phyloP scores from a whole-genome alignment of 2,329 filamentous ascomycete genomes.

The Rutstroemia sp. region DNA sequence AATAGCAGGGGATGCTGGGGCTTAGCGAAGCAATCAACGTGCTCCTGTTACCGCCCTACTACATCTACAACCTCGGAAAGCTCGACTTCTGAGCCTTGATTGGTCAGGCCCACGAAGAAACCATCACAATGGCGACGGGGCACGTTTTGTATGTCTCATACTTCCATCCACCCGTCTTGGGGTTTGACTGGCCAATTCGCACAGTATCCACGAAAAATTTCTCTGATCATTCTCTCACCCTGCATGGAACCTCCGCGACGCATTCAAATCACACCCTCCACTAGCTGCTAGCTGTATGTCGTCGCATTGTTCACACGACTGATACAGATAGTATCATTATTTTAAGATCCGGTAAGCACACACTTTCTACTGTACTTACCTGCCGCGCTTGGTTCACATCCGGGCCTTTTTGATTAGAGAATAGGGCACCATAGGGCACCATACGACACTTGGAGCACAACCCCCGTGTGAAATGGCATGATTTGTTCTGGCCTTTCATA shows the following conservation, averaged over 20 bases:
- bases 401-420: too few relatives aligned
- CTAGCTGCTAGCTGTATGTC: neutral
- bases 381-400: neutral
- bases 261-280: neutral
- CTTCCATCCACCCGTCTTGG: neutral
- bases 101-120: neutral
- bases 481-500: neutral
- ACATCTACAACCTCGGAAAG: conserved; percentile 2
- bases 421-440: too few relatives aligned
- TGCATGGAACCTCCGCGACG: neutral
- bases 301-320: neutral
- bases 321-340: neutral
- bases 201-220: conserved; percentile 2
- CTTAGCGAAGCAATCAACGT: conserved; percentile 8
- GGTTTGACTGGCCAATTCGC: conserved; percentile 8
- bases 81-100: neutral
- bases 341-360: neutral
- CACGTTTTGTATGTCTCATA: conserved; percentile 5
- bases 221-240: neutral
- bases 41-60: conserved; percentile 6
- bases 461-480: neutral
- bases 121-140: conserved; percentile 4
- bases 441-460: neutral
- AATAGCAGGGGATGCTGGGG: neutral
- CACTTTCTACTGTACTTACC: too few relatives aligned